A percentile compares a stretch with the other conserved stretches of the same genome.
These are phyloP conservation scores for Pseudocercospora crystallina DNA, from an alignment of 2,329 filamentous ascomycete genomes.

Conservation along the genomic window DNA sequence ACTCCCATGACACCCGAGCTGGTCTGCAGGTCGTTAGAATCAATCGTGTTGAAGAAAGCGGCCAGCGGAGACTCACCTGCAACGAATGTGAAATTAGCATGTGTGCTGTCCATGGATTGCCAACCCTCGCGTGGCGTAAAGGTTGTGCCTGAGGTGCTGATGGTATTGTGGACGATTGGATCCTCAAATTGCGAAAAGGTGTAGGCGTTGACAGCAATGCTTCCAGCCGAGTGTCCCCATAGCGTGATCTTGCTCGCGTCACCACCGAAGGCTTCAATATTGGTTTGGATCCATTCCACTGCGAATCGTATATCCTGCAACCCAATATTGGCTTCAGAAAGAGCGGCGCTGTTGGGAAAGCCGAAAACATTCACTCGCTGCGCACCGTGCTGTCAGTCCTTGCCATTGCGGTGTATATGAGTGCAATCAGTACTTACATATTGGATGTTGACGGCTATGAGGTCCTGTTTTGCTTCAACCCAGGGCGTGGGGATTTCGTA, in stretches of 20 bases:
- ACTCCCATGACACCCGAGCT: conserved; percentile 35
- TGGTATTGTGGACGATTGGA: conserved; percentile 37
- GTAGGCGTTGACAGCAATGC: conserved; percentile 28
- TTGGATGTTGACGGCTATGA: conserved; percentile 43
- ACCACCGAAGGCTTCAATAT: conserved; percentile 54
- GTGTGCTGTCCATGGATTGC: conserved; percentile 42
- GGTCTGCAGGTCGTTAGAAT: conserved; percentile 5
- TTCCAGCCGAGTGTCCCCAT: conserved; percentile 37
- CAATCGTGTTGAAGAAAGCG: too few relatives aligned
- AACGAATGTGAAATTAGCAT: conserved; percentile 29
- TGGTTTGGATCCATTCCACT: not conserved
- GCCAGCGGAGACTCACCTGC: not conserved
- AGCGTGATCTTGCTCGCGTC: conserved; percentile 44
- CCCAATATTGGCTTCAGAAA: conserved; percentile 36
- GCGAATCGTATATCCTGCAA: conserved; percentile 57
- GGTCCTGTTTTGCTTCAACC: conserved; percentile 39
- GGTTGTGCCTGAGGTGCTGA: not conserved
- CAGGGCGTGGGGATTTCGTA: conserved; percentile 45
- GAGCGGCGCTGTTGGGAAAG: conserved; percentile 32
- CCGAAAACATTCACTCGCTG: conserved; percentile 40
- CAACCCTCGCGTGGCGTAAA: conserved; percentile 18
- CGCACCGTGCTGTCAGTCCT: too few relatives aligned
- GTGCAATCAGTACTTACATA: conserved; percentile 25
- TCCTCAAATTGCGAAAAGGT: conserved; percentile 35
- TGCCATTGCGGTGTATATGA: too few relatives aligned